A percentile compares a stretch with the other conserved stretches of the same genome.
Conservation (phyloP, 306 rosid species). For the Comarum palustre region DNA sequence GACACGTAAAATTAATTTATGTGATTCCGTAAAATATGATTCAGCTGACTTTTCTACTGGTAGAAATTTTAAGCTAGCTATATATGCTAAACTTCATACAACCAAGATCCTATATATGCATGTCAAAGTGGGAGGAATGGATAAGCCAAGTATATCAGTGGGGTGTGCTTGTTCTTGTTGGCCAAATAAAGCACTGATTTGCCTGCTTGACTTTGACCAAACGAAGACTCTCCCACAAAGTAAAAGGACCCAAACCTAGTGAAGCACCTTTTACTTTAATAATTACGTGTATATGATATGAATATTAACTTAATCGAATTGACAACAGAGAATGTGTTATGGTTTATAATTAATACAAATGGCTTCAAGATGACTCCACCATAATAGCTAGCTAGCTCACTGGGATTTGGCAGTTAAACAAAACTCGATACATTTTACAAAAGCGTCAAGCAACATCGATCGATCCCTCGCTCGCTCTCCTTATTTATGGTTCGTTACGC, state of each 20-base stretch:
- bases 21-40: too few relatives aligned
- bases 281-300: not conserved
- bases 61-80: too few relatives aligned
- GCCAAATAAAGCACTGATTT: not conserved
- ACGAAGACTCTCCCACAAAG: not conserved
- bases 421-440: conserved; percentile 20
- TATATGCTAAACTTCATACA: too few relatives aligned
- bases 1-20: too few relatives aligned
- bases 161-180: not conserved
- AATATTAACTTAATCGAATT: not conserved
- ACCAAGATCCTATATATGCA: too few relatives aligned
- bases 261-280: not conserved
- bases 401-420: not conserved
- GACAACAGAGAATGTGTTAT: conserved; percentile 2
- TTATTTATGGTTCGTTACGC: conserved; percentile 87
- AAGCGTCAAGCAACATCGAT: conserved; percentile 75
- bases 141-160: not conserved
- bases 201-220: not conserved
- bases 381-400: conserved; percentile 6
- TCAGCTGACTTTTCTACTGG: too few relatives aligned
- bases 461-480: conserved; percentile 24
- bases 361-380: conserved; percentile 6
- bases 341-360: not conserved
- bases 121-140: not conserved
- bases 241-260: not conserved